Evolutionary conservation across 2,329 filamentous ascomycete species (phyloP), one percentile per base, ranked within the genome.

Genomic region (Diaporthe humulicola): DNA sequence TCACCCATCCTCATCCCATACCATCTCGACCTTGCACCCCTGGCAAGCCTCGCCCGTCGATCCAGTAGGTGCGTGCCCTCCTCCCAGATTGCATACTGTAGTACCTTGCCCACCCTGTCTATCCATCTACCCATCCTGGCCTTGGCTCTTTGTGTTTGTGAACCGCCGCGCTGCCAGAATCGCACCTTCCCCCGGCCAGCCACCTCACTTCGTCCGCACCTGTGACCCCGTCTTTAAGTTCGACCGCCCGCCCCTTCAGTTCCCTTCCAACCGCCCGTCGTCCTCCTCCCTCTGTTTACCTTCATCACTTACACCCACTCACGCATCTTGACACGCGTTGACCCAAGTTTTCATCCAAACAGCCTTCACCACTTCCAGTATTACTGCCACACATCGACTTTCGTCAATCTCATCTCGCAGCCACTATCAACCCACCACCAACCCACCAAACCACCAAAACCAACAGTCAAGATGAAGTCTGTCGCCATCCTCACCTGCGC

Each of bases 381-480:
- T 74, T 58, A 64, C 69, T 74, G 61, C 66, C 33, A 30, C 74
- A 58, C 72, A 73, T 71, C 58, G 42, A 60, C 67, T 45, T 52
- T 67, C 25, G 61, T 71, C 54, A 76, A 56, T 54, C 67, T 74
- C 73, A 69, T 52, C 45, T 33, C 74, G 60, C 45, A 66, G 56
- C 38, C 67, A 74, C n/a, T 64, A 66, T 61, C 52, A 64, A 38
- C 9, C 15, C 57, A 40, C 58, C 70, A 42, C 45, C 70, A 60
- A 25, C 33, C 6, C 33, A 54, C 60, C 60, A 45, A 22, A 25
- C 48, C 70, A 48, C 78, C 76, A 72, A 60, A 76, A 52, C 69
- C 74, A 78, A 71, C 77, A 64, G 71, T 80, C 85, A 89, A 85
- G 78, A 90, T 90, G 88, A 90, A 89, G 87, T 83, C 84, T 73